phyloP scores from a whole-genome alignment of 2,329 filamentous ascomycete species.

The Colletotrichum higginsianum region DNA sequence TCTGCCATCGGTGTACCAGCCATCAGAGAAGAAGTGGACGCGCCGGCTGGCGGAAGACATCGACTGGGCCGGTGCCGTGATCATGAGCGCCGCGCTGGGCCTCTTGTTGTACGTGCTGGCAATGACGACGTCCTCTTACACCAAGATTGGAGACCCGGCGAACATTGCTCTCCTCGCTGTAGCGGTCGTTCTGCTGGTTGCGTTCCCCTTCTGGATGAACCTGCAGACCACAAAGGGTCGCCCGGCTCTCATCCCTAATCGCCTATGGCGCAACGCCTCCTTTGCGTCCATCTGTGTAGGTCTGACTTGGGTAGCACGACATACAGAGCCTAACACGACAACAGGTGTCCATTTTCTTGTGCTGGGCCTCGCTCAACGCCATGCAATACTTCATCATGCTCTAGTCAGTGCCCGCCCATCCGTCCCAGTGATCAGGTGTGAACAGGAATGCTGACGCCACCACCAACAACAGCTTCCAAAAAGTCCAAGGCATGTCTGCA shows the following conservation, averaged over 20 bases:
- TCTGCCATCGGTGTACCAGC: slow-evolving; percentile 47
- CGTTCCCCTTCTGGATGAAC: slow-evolving; percentile 70
- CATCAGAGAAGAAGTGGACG: slow-evolving; percentile 48
- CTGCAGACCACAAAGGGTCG: slow-evolving; percentile 61
- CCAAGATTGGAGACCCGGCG: slow-evolving; percentile 55
- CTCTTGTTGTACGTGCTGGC: slow-evolving; percentile 68
- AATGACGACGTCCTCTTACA: slow-evolving; percentile 56
- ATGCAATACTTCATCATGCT: slow-evolving; percentile 65
- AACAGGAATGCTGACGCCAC: slow-evolving; percentile 42
- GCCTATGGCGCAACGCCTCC: slow-evolving; percentile 68
- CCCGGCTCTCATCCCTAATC: slow-evolving; percentile 73
- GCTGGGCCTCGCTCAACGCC: slow-evolving; percentile 61
- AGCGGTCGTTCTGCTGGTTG: slow-evolving; percentile 59
- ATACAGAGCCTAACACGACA: background rate
- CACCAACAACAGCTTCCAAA: slow-evolving; percentile 58
- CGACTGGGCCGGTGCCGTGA: slow-evolving; percentile 67
- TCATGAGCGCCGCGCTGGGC: slow-evolving; percentile 62
- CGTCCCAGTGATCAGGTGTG: background rate
- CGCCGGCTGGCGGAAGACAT: slow-evolving; percentile 56
- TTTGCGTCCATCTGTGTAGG: slow-evolving; percentile 68
- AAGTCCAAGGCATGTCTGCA: slow-evolving; percentile 61
- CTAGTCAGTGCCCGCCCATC: slow-evolving; percentile 53
- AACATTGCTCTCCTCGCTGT: slow-evolving; percentile 62
- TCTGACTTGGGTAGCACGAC: background rate
- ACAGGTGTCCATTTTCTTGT: slow-evolving; percentile 60